These are phyloP conservation scores for Haberlea rhodopensis DNA, from an alignment of 257 asterid genomes.

Conservation along the genomic window DNA sequence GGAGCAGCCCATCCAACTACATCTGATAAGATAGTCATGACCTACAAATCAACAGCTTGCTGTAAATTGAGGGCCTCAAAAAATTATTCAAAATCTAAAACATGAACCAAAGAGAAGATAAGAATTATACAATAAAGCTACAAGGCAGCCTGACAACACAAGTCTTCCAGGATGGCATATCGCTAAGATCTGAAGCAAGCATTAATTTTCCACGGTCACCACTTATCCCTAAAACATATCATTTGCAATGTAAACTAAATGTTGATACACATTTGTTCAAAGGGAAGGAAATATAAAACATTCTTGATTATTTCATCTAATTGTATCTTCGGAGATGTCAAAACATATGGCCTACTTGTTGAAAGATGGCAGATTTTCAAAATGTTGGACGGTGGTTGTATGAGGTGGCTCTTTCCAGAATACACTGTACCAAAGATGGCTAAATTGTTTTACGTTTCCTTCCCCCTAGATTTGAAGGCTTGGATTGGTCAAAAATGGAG, in stretches of 20 bases:
- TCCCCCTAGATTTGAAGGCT: too few species aligned
- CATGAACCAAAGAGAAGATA: background rate
- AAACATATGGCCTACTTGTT: background rate
- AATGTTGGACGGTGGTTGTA: too few species aligned
- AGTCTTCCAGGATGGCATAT: conserved; percentile 97
- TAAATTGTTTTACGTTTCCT: too few species aligned
- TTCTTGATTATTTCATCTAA: background rate
- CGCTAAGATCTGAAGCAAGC: conserved; percentile 66
- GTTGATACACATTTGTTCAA: background rate
- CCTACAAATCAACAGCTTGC: conserved; percentile 28
- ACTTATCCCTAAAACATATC: background rate
- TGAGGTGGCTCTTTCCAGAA: too few species aligned
- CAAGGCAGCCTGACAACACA: conserved; percentile 89
- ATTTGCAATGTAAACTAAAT: background rate
- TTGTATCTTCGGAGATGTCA: background rate
- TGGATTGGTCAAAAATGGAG: too few species aligned
- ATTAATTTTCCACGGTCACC: background rate
- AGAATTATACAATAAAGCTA: conserved; percentile 38
- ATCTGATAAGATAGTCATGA: conserved; percentile 54
- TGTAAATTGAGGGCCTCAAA: background rate
- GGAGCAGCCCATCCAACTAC: conserved; percentile 69
- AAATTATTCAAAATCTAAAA: background rate
- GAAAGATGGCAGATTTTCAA: too few species aligned
- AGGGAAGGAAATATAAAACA: background rate
- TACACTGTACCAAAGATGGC: too few species aligned